phyloP scores from a whole-genome alignment of 2,329 filamentous ascomycete species.

The Cryphonectria nitschkei region DNA sequence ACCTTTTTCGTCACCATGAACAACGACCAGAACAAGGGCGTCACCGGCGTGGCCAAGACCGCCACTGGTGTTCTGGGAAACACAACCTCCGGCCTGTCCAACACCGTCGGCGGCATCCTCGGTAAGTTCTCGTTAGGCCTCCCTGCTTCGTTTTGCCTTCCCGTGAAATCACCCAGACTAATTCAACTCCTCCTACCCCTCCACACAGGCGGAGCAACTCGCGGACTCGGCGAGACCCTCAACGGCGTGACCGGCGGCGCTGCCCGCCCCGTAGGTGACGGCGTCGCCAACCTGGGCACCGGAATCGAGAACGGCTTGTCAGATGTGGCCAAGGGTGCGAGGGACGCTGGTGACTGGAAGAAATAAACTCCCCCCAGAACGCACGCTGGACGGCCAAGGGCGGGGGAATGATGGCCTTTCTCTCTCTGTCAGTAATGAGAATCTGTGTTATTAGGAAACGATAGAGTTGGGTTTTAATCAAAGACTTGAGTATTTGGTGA shows the following conservation, averaged over 20 bases:
- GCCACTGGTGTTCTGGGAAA: slow-evolving; percentile 39
- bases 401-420: no score
- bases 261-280: slow-evolving; percentile 60
- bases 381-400: neutral
- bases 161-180: neutral
- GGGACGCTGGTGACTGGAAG: slow-evolving; percentile 63
- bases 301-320: slow-evolving; percentile 56
- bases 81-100: slow-evolving; percentile 38
- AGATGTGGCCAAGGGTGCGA: slow-evolving; percentile 56
- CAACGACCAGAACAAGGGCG: slow-evolving; percentile 34
- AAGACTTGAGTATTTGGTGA: neutral
- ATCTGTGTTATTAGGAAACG: neutral
- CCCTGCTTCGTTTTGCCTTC: no score
- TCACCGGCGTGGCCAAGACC: slow-evolving; percentile 34
- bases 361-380: slow-evolving; percentile 28
- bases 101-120: slow-evolving; percentile 39
- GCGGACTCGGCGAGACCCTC: slow-evolving; percentile 60
- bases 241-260: slow-evolving; percentile 56
- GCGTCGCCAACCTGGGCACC: slow-evolving; percentile 54
- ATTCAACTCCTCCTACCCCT: neutral
- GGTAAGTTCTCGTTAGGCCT: slow-evolving; percentile 22
- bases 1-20: slow-evolving; percentile 26
- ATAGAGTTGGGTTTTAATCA: neutral
- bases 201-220: slow-evolving; percentile 53
- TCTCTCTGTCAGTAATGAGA: neutral